Conservation (phyloP, 108 stramenopile species). For the Skeletonema menzelii region DNA sequence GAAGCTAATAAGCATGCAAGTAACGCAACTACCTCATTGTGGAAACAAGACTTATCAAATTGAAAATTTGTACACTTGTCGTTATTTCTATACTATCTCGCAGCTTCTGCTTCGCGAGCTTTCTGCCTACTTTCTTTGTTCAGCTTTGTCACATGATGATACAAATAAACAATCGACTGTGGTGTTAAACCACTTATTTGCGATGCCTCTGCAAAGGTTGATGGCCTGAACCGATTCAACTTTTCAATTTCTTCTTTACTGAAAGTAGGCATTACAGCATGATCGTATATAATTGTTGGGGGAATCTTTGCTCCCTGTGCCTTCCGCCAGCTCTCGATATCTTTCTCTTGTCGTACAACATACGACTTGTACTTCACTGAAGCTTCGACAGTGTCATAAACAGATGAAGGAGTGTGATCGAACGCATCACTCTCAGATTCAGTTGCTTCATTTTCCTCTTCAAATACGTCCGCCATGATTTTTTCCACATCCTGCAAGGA, state of each 20-base stretch:
- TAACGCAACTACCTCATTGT: too few relatives aligned
- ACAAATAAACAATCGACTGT: slow-evolving; percentile 91
- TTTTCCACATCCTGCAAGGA: slow-evolving; percentile 76
- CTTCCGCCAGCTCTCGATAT: slow-evolving; percentile 93
- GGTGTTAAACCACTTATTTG: slow-evolving; percentile 95
- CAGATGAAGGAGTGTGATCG: slow-evolving; percentile 60
- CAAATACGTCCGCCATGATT: slow-evolving; percentile 62
- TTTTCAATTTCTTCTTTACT: slow-evolving; percentile 93
- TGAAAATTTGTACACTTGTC: slow-evolving; percentile 5
- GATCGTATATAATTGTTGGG: slow-evolving; percentile 79
- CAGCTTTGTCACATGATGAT: slow-evolving; percentile 81
- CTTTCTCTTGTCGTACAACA: slow-evolving; percentile 85
- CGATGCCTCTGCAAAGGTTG: slow-evolving; percentile 92
- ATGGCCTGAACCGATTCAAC: slow-evolving; percentile 65
- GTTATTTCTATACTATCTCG: not conserved
- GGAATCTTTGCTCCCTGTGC: slow-evolving; percentile 91
- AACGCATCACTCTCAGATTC: slow-evolving; percentile 12
- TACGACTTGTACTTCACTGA: slow-evolving; percentile 89
- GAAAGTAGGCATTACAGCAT: slow-evolving; percentile 79
- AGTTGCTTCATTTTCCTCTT: slow-evolving; percentile 34
- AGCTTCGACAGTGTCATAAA: slow-evolving; percentile 93
- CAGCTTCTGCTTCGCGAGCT: slow-evolving; percentile 13
- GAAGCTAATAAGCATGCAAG: too few relatives aligned
- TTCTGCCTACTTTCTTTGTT: slow-evolving; percentile 62
- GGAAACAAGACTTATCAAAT: too few relatives aligned